These are phyloP conservation scores for Pholiota conissans DNA, from an alignment of 768 basidiomycete genomes.

Conservation along the genomic window DNA sequence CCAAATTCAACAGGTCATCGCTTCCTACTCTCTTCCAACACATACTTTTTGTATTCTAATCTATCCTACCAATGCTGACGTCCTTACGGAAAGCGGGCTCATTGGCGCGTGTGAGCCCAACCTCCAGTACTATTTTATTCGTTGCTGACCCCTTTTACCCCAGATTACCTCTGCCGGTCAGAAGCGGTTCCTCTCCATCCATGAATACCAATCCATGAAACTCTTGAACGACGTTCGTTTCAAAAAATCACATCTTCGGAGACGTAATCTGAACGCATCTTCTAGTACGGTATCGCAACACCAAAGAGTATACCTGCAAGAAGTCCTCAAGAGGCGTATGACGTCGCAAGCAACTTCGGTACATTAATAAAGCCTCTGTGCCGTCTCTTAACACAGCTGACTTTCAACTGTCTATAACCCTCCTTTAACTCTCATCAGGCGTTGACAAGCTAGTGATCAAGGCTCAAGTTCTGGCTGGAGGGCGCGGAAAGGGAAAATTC, in stretches of 20 bases:
- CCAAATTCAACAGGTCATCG: slow-evolving; percentile 8
- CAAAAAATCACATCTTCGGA: neutral
- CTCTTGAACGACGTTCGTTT: slow-evolving; percentile 84
- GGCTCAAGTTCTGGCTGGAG: slow-evolving; percentile 98
- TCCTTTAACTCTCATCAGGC: slow-evolving; percentile 39
- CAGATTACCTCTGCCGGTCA: slow-evolving; percentile 77
- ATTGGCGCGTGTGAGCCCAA: slow-evolving; percentile 57
- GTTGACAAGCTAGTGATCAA: slow-evolving; percentile 88
- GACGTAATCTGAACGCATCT: slow-evolving; percentile 2
- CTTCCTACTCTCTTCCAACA: slow-evolving; percentile 21
- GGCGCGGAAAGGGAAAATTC: slow-evolving; percentile 97
- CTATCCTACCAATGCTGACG: slow-evolving; percentile 55
- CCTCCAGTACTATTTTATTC: neutral
- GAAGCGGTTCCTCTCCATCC: slow-evolving; percentile 92
- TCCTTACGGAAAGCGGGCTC: slow-evolving; percentile 64
- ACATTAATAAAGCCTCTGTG: slow-evolving; percentile 21
- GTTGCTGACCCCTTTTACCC: slow-evolving; percentile 8
- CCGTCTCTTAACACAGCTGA: slow-evolving; percentile 4
- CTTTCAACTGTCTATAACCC: slow-evolving; percentile 4
- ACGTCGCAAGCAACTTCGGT: slow-evolving; percentile 91
- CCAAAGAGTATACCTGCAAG: slow-evolving; percentile 90
- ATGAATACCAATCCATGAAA: slow-evolving; percentile 97
- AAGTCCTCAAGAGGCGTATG: slow-evolving; percentile 84
- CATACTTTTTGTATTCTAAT: slow-evolving; percentile 21
- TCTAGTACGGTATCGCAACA: slow-evolving; percentile 91